These are phyloP conservation scores for Antrodiella citrinella DNA, from an alignment of 768 basidiomycete species.

Conservation along the genomic window DNA sequence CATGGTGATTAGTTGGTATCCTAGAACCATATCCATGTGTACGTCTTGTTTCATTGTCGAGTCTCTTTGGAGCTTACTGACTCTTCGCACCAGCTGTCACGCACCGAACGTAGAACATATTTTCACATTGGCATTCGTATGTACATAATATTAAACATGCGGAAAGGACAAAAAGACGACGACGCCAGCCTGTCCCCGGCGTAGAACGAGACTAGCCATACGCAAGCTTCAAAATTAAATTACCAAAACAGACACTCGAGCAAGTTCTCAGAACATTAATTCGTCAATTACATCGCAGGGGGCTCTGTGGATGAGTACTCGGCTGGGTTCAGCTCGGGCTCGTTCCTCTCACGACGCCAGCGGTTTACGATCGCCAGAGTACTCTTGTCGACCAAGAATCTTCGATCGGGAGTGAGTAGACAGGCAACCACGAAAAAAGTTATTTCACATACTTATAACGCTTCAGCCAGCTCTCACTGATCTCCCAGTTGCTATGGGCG, in stretches of 20 bases:
- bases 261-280: background rate
- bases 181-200: background rate
- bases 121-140: background rate
- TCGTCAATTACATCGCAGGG: background rate
- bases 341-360: conserved; percentile 84
- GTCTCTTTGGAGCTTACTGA: background rate
- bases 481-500: conserved; percentile 87
- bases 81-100: background rate
- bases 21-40: background rate
- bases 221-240: too few relatives aligned
- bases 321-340: conserved; percentile 53
- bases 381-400: conserved; percentile 70
- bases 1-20: conserved; percentile 52
- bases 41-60: background rate
- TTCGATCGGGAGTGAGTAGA: conserved; percentile 22
- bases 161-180: background rate
- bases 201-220: background rate
- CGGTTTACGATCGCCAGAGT: conserved; percentile 69
- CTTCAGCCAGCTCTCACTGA: conserved; percentile 73
- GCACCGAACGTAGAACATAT: background rate
- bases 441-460: conserved; percentile 60
- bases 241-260: background rate
- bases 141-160: background rate
- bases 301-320: conserved; percentile 30
- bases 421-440: background rate